Percentiles rank a stretch among this genome's conserved stretches.
These are phyloP conservation scores for Pinus taeda DNA, from an alignment of 75 land plant genomes.

Conservation along the genomic window DNA sequence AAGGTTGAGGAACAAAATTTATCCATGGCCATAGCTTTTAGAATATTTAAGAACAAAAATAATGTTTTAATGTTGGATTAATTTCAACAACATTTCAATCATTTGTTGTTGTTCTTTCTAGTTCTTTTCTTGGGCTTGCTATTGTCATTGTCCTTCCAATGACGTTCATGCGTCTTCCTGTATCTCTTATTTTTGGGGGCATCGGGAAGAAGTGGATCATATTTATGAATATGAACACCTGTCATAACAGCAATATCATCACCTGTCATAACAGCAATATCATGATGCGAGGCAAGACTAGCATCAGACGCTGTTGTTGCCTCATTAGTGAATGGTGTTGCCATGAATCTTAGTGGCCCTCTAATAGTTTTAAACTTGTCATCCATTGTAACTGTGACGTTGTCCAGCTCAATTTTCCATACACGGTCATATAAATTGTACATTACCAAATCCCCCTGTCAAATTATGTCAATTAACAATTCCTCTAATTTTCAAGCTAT, in stretches of 20 bases:
- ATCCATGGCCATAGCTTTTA: too few species aligned
- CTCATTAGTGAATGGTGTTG: background rate
- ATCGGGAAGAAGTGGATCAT: background rate
- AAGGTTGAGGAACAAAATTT: too few species aligned
- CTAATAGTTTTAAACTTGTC: background rate
- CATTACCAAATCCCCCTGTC: background rate
- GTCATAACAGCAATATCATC: too few species aligned
- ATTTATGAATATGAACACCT: too few species aligned
- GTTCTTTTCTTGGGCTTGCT: too few species aligned
- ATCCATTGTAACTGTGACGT: background rate
- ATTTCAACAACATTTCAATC: too few species aligned
- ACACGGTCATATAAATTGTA: background rate
- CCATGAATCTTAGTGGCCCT: background rate
- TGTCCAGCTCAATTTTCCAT: background rate
- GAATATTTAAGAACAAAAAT: too few species aligned
- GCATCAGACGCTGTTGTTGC: background rate
- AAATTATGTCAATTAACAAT: background rate
- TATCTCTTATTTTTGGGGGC: background rate
- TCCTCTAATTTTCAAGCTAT: background rate
- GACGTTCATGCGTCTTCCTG: background rate
- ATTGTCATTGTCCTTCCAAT: too few species aligned
- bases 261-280: too few species aligned
- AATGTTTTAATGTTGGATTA: too few species aligned
- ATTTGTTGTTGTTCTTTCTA: too few species aligned
- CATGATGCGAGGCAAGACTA: background rate